These are phyloP conservation scores for Scheffersomyces lignicola DNA, from an alignment of 1,139 yeast genomes.

Conservation along the genomic window DNA sequence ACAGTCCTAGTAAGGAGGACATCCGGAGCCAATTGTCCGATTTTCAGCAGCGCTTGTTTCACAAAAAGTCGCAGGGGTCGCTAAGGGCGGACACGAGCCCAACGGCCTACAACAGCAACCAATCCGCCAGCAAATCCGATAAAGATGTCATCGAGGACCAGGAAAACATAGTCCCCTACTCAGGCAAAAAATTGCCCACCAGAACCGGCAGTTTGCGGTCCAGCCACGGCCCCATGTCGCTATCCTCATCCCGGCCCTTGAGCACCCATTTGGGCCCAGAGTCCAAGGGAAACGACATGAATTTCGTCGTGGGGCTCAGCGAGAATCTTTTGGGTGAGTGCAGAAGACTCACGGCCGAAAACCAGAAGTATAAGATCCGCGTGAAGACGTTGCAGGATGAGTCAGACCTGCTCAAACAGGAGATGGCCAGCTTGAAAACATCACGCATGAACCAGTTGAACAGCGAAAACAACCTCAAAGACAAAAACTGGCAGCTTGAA, in stretches of 20 bases:
- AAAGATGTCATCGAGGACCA: no score
- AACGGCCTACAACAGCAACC: conserved; percentile 13
- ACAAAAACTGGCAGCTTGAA: conserved; percentile 80
- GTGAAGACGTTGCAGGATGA: conserved; percentile 46
- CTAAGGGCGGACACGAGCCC: conserved; percentile 14
- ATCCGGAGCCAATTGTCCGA: conserved; percentile 62
- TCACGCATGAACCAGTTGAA: conserved; percentile 31
- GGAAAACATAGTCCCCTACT: conserved; percentile 22
- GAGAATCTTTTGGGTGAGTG: conserved; percentile 79
- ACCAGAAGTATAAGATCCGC: conserved; percentile 49
- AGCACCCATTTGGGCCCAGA: conserved; percentile 40
- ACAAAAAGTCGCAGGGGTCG: conserved; percentile 24
- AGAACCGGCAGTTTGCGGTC: conserved; percentile 2
- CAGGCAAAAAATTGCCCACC: conserved; percentile 14
- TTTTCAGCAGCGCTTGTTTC: conserved; percentile 55
- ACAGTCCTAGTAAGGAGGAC: conserved; percentile 25
- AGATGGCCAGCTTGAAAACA: conserved; percentile 32
- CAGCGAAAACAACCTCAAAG: conserved; percentile 54
- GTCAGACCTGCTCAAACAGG: conserved; percentile 34
- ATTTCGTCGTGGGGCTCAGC: conserved; percentile 80
- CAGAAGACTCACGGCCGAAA: conserved; percentile 72
- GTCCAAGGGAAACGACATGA: conserved; percentile 62
- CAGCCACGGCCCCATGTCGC: conserved; percentile 4
- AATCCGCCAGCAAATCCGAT: conserved; percentile 8
- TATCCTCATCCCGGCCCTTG: conserved; percentile 14